Base-by-base conservation (phyloP, 2,329 filamentous ascomycete species). In the Aspergillus brasiliensis region DNA sequence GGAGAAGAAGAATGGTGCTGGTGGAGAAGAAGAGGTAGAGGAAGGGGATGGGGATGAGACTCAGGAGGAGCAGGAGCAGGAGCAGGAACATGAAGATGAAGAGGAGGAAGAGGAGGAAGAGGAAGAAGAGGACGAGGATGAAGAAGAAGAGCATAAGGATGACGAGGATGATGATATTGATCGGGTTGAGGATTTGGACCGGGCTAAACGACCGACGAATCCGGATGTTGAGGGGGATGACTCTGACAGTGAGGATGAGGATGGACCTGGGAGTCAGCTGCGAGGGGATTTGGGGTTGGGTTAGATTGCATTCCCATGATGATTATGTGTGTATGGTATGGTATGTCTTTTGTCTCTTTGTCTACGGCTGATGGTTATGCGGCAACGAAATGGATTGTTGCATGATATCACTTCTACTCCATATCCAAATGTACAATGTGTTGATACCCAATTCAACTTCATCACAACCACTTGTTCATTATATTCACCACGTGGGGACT, bases 121-220 rank as follows among this genome's bases (percentile, higher is more conserved):
- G 5, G 68, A 71, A 0, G 68, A 68, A 1, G 67, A 69, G 1
- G 65, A 69, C 1, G 31, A 34, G 2, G 67, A 69, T 0, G 65
- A 69, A 2, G 68, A 73, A 5, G 70, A 67, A 1, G 69, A 69
- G 3, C 66, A 67, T 2, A 68, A 69, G 7, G 59, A 63, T 2
- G 62, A 67, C 38, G 65, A 63, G 2, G 72, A 75, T 17, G 68
- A 77, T 6, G 75, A 78, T 66, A 68, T 73, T 57, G 71, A 75
- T 65, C 71, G 70, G 3, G 73, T 77, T 7, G 75, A 77, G 60
- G 76, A 77, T 62, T 53, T 73, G 60, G 76, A 77, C 68, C 66
- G 68, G 25, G 63, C 60, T 8, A 66, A 58, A 57, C 68, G 62
- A 7, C 52, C 58, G 49, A 67, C 67, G 61, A 72, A 75, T 60